Conservation (phyloP, 306 rosid species). For the Vachellia collinsii region DNA sequence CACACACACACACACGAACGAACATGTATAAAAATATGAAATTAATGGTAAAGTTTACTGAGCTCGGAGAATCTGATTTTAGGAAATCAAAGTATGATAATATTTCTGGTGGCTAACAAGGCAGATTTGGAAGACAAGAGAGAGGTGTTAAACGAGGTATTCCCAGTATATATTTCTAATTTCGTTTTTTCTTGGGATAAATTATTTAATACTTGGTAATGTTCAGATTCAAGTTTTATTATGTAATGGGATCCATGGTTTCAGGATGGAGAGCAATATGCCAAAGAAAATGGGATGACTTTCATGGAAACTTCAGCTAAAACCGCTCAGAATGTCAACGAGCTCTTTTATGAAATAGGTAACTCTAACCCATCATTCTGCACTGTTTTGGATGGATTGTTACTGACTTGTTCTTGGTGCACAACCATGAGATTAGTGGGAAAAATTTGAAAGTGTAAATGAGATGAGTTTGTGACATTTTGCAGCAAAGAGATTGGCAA, state of each 20-base stretch:
- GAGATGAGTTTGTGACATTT: not conserved
- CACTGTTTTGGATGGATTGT: not conserved
- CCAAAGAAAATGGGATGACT: slow-evolving; percentile 71
- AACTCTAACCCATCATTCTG: not conserved
- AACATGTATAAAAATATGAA: not conserved
- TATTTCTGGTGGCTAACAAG: slow-evolving; percentile 85
- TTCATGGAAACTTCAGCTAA: slow-evolving; percentile 90
- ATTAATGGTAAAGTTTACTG: slow-evolving; percentile 16
- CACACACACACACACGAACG: no score
- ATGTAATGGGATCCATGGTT: not conserved
- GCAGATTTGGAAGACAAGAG: slow-evolving; percentile 71
- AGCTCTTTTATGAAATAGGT: slow-evolving; percentile 94
- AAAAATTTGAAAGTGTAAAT: not conserved
- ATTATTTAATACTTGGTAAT: not conserved
- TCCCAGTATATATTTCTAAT: not conserved
- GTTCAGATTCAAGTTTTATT: not conserved
- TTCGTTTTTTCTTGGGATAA: no score
- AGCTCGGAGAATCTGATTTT: slow-evolving; percentile 21
- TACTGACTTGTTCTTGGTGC: not conserved
- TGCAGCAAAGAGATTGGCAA: slow-evolving; percentile 78
- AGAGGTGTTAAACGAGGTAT: slow-evolving; percentile 69
- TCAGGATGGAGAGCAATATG: slow-evolving; percentile 84
- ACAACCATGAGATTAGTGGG: not conserved
- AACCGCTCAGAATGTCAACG: slow-evolving; percentile 84
- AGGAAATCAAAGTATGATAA: slow-evolving; percentile 74